Percentiles rank a stretch among this genome's conserved stretches.
Conservation (phyloP, 2,329 filamentous ascomycete genomes). For the Iodosphaeria phyllophila region DNA sequence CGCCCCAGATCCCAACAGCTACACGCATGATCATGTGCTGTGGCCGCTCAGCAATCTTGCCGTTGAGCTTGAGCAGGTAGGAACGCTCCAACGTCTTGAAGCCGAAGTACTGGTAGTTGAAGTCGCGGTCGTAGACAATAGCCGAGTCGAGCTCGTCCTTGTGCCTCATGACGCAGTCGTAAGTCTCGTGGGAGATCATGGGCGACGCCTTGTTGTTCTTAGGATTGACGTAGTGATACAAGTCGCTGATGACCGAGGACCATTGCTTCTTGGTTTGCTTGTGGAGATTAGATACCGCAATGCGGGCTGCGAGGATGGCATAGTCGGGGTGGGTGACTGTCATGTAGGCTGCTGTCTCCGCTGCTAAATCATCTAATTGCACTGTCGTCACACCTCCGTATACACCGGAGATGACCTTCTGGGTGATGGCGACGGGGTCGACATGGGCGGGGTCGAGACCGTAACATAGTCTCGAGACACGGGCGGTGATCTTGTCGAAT, state of each 20-base stretch:
- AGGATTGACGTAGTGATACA: slow-evolving; percentile 92
- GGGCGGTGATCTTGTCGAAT: slow-evolving; percentile 99
- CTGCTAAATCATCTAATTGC: slow-evolving; percentile 91
- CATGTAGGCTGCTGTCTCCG: slow-evolving; percentile 98
- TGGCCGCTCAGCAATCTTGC: slow-evolving; percentile 89
- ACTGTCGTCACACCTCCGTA: slow-evolving; percentile 96
- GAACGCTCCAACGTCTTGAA: slow-evolving; percentile 99
- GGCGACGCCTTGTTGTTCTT: slow-evolving; percentile 70
- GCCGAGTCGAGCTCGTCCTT: slow-evolving; percentile 95
- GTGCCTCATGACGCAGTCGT: slow-evolving; percentile 88
- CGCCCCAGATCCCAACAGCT: slow-evolving; percentile 87
- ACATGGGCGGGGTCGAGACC: slow-evolving; percentile 88
- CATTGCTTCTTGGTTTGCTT: slow-evolving; percentile 99
- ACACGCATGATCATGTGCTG: slow-evolving; percentile 99
- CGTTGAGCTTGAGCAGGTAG: slow-evolving; percentile 86
- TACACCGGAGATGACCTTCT: slow-evolving; percentile 98
- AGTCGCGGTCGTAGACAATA: slow-evolving; percentile 97
- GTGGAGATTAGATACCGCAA: slow-evolving; percentile 97
- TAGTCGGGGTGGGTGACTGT: slow-evolving; percentile 98
- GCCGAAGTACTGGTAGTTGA: slow-evolving; percentile 99
- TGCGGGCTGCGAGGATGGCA: slow-evolving; percentile 92
- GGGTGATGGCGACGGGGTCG: slow-evolving; percentile 92
- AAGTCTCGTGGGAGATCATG: slow-evolving; percentile 87
- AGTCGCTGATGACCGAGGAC: slow-evolving; percentile 82
- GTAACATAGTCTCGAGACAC: slow-evolving; percentile 94